Conservation (phyloP, 2,329 filamentous ascomycete genomes). For the Didymella arachidicola region DNA sequence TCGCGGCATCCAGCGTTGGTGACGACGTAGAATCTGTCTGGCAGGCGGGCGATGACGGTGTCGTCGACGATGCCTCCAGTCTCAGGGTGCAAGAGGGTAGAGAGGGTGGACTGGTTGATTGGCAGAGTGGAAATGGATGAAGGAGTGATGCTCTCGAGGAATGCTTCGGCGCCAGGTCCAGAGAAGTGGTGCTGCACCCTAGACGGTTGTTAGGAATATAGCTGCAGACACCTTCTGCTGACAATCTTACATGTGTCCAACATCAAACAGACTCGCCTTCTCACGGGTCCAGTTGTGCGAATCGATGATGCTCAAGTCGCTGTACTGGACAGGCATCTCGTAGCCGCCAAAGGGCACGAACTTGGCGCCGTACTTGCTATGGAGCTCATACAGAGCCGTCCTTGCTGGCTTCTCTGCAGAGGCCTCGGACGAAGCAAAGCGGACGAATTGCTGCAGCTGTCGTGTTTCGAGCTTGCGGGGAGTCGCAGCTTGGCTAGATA, state of each 20-base stretch:
- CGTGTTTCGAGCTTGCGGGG: slow-evolving; percentile 35
- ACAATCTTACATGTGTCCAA: slow-evolving; percentile 82
- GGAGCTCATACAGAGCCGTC: slow-evolving; percentile 81
- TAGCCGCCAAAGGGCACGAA: slow-evolving; percentile 97
- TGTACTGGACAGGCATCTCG: slow-evolving; percentile 91
- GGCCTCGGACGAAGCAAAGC: slow-evolving; percentile 42
- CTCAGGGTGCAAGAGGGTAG: slow-evolving; percentile 74
- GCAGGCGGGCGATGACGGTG: slow-evolving; percentile 82
- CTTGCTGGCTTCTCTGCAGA: slow-evolving; percentile 53
- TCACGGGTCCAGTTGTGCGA: slow-evolving; percentile 90
- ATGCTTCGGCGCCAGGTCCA: slow-evolving; percentile 79
- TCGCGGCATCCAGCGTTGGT: slow-evolving; percentile 92
- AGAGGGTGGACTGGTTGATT: slow-evolving; percentile 78
- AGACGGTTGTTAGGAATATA: background rate
- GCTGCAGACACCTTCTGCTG: slow-evolving; percentile 19
- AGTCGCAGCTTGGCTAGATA: slow-evolving; percentile 31
- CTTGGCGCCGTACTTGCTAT: slow-evolving; percentile 81
- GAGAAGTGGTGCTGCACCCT: slow-evolving; percentile 83
- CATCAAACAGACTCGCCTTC: slow-evolving; percentile 92
- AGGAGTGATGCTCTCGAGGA: slow-evolving; percentile 86
- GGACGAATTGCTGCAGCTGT: slow-evolving; percentile 28
- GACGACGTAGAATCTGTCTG: slow-evolving; percentile 80
- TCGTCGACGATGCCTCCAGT: slow-evolving; percentile 96
- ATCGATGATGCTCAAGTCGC: slow-evolving; percentile 75
- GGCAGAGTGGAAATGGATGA: slow-evolving; percentile 71